Evolutionary conservation across 2,329 filamentous ascomycete genomes (phyloP).

Genomic region (Sphaerulina musiva): DNA sequence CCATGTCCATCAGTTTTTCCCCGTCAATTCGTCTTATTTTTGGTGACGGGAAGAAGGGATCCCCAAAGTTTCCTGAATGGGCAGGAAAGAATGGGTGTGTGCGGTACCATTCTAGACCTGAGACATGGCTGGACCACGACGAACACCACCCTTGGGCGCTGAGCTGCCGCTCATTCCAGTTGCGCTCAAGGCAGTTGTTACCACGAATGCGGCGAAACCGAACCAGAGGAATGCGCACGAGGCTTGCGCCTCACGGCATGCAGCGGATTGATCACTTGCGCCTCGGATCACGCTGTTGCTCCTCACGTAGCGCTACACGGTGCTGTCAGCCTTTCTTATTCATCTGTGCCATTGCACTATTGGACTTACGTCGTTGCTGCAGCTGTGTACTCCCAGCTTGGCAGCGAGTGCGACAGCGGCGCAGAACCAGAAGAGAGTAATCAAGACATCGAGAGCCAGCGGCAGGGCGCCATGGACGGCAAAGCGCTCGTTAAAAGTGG

Average conservation of each 20-base stretch:
- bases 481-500: conserved; percentile 49
- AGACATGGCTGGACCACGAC: conserved; percentile 48
- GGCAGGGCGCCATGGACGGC: conserved; percentile 47
- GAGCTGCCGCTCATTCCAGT: conserved; percentile 50
- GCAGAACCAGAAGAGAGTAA: conserved; percentile 64
- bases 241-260: conserved; percentile 70
- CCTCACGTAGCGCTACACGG: conserved; percentile 32
- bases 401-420: conserved; percentile 64
- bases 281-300: conserved; percentile 40
- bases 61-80: too few relatives aligned
- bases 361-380: conserved; percentile 51
- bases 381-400: conserved; percentile 63
- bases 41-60: neutral
- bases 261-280: conserved; percentile 51
- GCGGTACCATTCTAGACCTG: conserved; percentile 36
- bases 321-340: neutral
- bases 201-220: conserved; percentile 58
- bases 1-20: neutral
- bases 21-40: neutral
- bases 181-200: conserved; percentile 49
- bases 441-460: conserved; percentile 52
- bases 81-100: too few relatives aligned
- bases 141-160: conserved; percentile 40
- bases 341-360: neutral
- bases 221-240: conserved; percentile 74